Evolutionary conservation across 2,329 filamentous ascomycete species (phyloP), one percentile per base, ranked within the genome.

Genomic region (Colletotrichum abscissum): DNA sequence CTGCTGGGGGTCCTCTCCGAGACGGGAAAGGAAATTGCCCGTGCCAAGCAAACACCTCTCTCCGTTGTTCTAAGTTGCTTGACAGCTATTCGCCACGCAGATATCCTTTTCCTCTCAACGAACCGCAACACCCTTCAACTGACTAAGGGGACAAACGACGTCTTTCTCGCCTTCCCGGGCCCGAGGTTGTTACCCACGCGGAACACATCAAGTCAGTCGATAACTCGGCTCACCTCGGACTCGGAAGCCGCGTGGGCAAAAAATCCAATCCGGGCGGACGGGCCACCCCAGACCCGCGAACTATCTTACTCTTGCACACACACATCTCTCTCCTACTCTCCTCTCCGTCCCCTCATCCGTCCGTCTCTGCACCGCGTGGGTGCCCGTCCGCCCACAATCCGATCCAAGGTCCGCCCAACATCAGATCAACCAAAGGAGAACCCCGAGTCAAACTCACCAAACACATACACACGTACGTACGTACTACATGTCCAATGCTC

Each of bases 371-470:
- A 42, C 19, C 26, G 55, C 62, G 62, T 63, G 28, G 42, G 38
- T 42, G 38, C 38, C 16, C n/a, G 19, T n/a, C 60, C 30, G 42
- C 63, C 63, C 55, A 67, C 63, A 67, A 67, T 55, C 68, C 68
- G 63, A 70, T 67, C 63, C 49, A 24, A 42, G 11, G 42, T 49
- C 42, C 19, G 42, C 22, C 35, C 62, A 28, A 66, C 38, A 70
- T 70, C 68, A 67, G 68, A 70, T 70, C 63, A 38, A 38, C 54
- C 19, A 22, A 19, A 57, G 58, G 38, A n/a, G 68, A 46, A 24
- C 63, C 42, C 42, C 62, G 38, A 67, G 63, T 59, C 63, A 70
- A 70, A 64, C 33, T 22, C 33, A 56, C 46, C 30, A 30, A 28
- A 28, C 56, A 24, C 57, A 55, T 7, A 49, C 38, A 30, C 57